Evolutionary conservation across 768 basidiomycete genomes (phyloP).

Genomic region (Postia placenta): DNA sequence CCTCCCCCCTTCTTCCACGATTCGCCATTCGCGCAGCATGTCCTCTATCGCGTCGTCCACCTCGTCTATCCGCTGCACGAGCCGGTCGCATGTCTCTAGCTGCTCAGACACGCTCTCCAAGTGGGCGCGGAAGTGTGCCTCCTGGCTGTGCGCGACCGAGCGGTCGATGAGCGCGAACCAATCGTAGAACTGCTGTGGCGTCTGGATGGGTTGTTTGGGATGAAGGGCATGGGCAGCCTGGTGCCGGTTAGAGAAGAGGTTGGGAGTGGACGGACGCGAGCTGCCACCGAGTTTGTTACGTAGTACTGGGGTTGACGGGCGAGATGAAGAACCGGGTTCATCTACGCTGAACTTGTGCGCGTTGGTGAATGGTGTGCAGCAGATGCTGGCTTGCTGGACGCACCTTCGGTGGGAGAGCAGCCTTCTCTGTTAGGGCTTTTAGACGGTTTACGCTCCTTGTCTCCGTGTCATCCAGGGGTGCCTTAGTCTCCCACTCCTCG

Average conservation of each 20-base stretch:
- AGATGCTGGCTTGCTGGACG: conserved; percentile 11
- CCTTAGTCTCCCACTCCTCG: conserved; percentile 89
- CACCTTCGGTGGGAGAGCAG: conserved; percentile 75
- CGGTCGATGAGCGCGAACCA: conserved; percentile 90
- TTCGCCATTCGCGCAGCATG: conserved; percentile 81
- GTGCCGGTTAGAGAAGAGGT: conserved; percentile 6
- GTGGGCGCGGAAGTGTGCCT: conserved; percentile 86
- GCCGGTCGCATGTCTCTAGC: conserved; percentile 67
- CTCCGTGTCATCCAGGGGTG: conserved; percentile 69
- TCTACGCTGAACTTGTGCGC: conserved; percentile 30
- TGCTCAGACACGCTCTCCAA: conserved; percentile 72
- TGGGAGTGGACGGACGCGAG: conserved; percentile 24
- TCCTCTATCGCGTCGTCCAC: conserved; percentile 68
- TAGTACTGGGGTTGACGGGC: conserved; percentile 41
- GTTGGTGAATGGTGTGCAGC: background rate
- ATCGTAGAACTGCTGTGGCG: conserved; percentile 95
- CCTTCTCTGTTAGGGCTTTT: conserved; percentile 53
- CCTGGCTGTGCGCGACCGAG: conserved; percentile 89
- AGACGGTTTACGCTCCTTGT: conserved; percentile 57
- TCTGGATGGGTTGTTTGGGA: conserved; percentile 74
- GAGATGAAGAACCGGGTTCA: conserved; percentile 31
- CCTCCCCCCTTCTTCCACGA: conserved; percentile 90
- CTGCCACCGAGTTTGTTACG: conserved; percentile 17
- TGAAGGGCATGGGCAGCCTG: conserved; percentile 49
- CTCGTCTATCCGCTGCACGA: conserved; percentile 67